Conservation (phyloP, 805 yeast genomes). For the Lipomyces chichibuensis region DNA sequence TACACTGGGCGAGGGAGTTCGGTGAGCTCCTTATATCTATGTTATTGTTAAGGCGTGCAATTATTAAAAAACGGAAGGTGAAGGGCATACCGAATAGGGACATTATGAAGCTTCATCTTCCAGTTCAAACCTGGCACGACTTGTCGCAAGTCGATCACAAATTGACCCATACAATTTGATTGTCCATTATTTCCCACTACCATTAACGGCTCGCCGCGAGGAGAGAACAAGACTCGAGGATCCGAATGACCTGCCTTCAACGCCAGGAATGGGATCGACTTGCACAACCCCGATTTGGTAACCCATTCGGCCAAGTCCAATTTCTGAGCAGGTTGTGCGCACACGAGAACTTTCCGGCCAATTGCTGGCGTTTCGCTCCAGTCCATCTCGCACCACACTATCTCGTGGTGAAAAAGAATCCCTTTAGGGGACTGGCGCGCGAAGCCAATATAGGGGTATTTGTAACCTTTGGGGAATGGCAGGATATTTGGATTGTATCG, state of each 20-base stretch:
- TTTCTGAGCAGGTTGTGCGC: background rate
- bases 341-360: constrained; percentile 16
- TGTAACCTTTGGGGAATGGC: constrained; percentile 22
- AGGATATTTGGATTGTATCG: constrained; percentile 26
- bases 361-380: constrained; percentile 19
- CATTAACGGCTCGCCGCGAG: constrained; percentile 35
- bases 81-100: constrained; percentile 19
- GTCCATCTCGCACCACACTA: constrained; percentile 26
- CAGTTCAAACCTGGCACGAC: constrained; percentile 22
- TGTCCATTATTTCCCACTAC: constrained; percentile 31
- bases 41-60: background rate
- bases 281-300: constrained; percentile 13
- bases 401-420: constrained; percentile 19
- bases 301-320: constrained; percentile 10
- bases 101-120: constrained; percentile 10
- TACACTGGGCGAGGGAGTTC: constrained; percentile 19
- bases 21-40: constrained; percentile 12
- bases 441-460: constrained; percentile 17
- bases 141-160: constrained; percentile 26
- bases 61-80: background rate
- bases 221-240: constrained; percentile 30
- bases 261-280: constrained; percentile 1
- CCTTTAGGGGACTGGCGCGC: constrained; percentile 12
- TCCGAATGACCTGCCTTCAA: constrained; percentile 23
- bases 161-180: constrained; percentile 25